Percentiles rank a stretch among this genome's conserved stretches.
Evolutionary conservation across 1,284 basidiomycete species (phyloP).

Genomic region (Phellopilus nigrolimitatus): DNA sequence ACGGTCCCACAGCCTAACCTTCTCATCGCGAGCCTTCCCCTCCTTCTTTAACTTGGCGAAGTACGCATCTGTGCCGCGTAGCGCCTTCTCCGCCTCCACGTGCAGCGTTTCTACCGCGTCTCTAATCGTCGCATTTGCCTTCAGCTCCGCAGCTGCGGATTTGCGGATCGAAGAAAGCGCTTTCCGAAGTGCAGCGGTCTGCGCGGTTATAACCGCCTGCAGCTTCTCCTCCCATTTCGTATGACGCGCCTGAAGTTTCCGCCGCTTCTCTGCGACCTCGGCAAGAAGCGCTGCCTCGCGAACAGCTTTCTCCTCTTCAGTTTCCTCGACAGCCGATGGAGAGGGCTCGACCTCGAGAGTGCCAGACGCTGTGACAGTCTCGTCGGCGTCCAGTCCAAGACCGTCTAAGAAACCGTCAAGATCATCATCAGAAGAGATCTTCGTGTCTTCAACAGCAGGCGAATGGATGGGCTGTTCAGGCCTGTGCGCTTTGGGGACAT

Average conservation of each 20-base stretch:
- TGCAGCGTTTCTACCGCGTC: slow-evolving; percentile 46
- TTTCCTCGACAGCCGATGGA: slow-evolving; percentile 29
- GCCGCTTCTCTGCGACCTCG: slow-evolving; percentile 48
- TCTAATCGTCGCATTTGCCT: slow-evolving; percentile 32
- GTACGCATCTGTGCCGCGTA: slow-evolving; percentile 66
- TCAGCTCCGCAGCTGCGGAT: slow-evolving; percentile 35
- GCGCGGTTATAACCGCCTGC: slow-evolving; percentile 36
- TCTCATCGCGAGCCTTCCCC: slow-evolving; percentile 39
- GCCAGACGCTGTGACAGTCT: slow-evolving; percentile 19
- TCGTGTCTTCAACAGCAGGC: slow-evolving; percentile 17
- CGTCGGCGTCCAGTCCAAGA: slow-evolving; percentile 17
- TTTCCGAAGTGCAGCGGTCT: slow-evolving; percentile 39
- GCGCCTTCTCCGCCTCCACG: slow-evolving; percentile 53
- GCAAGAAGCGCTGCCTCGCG: slow-evolving; percentile 30
- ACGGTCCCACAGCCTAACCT: slow-evolving; percentile 44
- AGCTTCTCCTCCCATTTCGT: slow-evolving; percentile 56
- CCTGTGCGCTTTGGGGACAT: slow-evolving; percentile 6
- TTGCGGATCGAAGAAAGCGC: slow-evolving; percentile 39
- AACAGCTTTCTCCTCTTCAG: slow-evolving; percentile 36
- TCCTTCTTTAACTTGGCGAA: slow-evolving; percentile 46
- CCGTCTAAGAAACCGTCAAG: slow-evolving; percentile 23
- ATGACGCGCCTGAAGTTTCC: slow-evolving; percentile 53
- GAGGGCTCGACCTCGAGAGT: slow-evolving; percentile 11
- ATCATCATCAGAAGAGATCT: slow-evolving; percentile 22
- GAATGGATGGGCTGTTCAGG: slow-evolving; percentile 20